Evolutionary conservation across 495 filamentous ascomycete genomes (phyloP), one percentile per base, ranked within the genome.

Genomic region (Trichocladium antarcticum): DNA sequence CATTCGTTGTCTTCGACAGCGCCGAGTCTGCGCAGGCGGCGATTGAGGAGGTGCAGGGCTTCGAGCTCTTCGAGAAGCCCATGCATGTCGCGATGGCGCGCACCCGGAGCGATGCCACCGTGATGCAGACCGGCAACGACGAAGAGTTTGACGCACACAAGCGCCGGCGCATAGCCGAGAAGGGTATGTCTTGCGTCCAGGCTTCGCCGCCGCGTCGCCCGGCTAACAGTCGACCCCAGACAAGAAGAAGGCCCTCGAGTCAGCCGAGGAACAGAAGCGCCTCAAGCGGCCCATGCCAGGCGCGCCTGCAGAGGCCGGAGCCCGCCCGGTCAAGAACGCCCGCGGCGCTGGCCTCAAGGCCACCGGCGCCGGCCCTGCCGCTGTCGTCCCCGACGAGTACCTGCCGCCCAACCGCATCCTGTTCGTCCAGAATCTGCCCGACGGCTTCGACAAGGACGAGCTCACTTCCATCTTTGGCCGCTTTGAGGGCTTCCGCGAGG

Each of bases 361-460:
- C 7, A 82, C 83, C 6, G 75, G 78, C 50, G 74, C 79, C 15
- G 73, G 78, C n/a, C 71, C 80, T 0, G 75, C 82, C 20, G 75
- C 83, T 16, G 84, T 93, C 40, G 80, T 97, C 14, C 92, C 92
- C 2, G 93, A 96, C 76, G 92, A 99, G 68, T 97, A 93, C 62
- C 78, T 97, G 0, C 92, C 89, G 3, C 90, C 93, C 38, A 99
- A 97, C 76, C 94, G 93, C 69, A 92, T 87, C 51, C 76, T 99
- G n/a, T 95, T 97, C 74, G 72, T 97, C 43, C 88, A 89, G 67
- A 88, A 95, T 57, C 61, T 99, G 39, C 90, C 93, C 14, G 87
- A 93, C 54, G 84, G 87, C 48, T 85, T 84, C 57, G 83, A 82
- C 66, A 78, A 84, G 61, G 89, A 92, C 43, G 76, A 70, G 34